Evolutionary conservation across 495 filamentous ascomycete genomes (phyloP), one percentile per base, ranked within the genome.

Genomic region (Lepraria neglecta): DNA sequence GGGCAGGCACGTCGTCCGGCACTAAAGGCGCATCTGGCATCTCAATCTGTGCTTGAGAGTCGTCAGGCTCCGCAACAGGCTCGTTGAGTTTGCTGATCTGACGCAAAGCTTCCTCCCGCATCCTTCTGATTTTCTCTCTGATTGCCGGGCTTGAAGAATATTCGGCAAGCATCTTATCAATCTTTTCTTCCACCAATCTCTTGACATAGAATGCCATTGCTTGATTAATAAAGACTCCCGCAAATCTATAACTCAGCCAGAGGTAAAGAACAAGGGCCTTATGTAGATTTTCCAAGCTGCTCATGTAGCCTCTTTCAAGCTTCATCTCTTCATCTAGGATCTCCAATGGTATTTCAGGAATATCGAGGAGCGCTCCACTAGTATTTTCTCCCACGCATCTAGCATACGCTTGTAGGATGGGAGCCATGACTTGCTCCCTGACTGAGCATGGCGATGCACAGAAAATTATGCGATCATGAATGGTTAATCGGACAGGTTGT

Each of bases 141-240:
- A 80, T 66, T 31, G 72, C 73, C 66, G 75, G 75, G 63, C 79
- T 81, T 11, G 76, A 69, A 10, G 79, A 81, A 66, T 79, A 80
- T 56, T 83, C 73, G 14, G 77, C 76, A 56, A 97, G 76, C 21
- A 81, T 79, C 17, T 80, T 69, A 60, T 90, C 81, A 70, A 98
- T 96, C 67, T 80, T 82, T 31, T 82, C 77, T 75, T 97, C 92
- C 17, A 91, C 86, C 52, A 95, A 63, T 21, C 72, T 69, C 72
- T 97, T 97, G 42, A 90, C 82, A 71, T 96, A 86, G 56, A 87
- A 82, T 1, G 89, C 90, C 27, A 96, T 81, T 31, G 77, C 77
- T 63, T 91, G 83, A 63, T 87, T 88, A 12, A 79, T 81, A 70
- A 97, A 96, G 12, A 96, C 80, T 55, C 91, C 90, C 12, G 85